These are phyloP conservation scores for Drechslerella coelobrocha DNA, from an alignment of 2,329 filamentous ascomycete species.

Conservation along the genomic window DNA sequence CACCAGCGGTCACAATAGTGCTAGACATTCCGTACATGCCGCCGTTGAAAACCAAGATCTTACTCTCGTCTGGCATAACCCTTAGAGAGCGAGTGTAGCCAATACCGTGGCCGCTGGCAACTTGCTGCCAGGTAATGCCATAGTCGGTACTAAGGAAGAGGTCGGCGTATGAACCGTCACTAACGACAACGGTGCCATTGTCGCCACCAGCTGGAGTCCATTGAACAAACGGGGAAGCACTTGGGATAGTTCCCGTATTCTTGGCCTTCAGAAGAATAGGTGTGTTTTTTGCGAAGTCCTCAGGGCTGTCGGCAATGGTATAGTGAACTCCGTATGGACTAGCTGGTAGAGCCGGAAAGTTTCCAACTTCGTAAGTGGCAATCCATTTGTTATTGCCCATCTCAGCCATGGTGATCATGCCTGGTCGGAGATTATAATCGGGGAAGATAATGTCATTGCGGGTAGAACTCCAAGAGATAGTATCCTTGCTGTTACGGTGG, in stretches of 20 bases:
- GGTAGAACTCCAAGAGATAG: constrained; percentile 67
- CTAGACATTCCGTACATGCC: constrained; percentile 20
- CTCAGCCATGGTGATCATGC: constrained; percentile 70
- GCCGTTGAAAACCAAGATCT: constrained; percentile 18
- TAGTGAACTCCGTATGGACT: constrained; percentile 62
- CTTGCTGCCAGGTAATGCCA: constrained; percentile 7
- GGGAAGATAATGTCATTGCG: constrained; percentile 70
- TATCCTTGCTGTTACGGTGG: constrained; percentile 69
- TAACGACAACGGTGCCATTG: constrained; percentile 62
- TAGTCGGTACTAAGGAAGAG: constrained; percentile 58
- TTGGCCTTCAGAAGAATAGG: constrained; percentile 55
- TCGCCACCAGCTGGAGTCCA: constrained; percentile 61
- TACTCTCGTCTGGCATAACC: constrained; percentile 22
- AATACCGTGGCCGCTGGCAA: constrained; percentile 14
- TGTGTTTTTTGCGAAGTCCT: constrained; percentile 57
- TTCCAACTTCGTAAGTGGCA: constrained; percentile 70
- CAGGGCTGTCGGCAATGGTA: constrained; percentile 59
- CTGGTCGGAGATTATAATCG: constrained; percentile 69
- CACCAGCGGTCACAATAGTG: constrained; percentile 12
- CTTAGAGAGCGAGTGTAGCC: constrained; percentile 16
- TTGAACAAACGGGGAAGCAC: constrained; percentile 60
- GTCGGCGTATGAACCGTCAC: constrained; percentile 58
- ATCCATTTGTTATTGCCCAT: constrained; percentile 68
- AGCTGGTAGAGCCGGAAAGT: constrained; percentile 57
- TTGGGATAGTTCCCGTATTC: constrained; percentile 57